Evolutionary conservation across 192 early-diverging fungal genomes (phyloP), one percentile per base, ranked within the genome.

Genomic region (Coemansia sp.): DNA sequence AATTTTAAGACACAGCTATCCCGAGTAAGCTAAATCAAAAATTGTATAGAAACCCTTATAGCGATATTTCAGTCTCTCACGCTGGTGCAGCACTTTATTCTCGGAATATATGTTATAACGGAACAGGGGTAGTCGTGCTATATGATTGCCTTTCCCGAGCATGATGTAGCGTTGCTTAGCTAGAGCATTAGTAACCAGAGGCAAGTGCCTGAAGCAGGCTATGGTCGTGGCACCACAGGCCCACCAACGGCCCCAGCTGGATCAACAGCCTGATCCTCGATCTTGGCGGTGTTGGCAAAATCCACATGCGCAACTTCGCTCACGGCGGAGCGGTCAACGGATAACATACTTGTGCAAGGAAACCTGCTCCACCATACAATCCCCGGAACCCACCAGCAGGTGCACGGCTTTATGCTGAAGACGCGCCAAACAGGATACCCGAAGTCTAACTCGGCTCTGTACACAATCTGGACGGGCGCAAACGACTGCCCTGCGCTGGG

Each of bases 251-350:
- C 1, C 79, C 79, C n/a, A 81, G 75, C 64, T 81, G 79, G 79
- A 61, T 81, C 28, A 73, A 81, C 64, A 75, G 73, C 46, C 73
- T 81, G 23, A 72, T 81, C 28, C 23, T 67, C 39, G 70, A 81
- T 61, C 70, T 81, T 5, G 79, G 79, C 70, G 79, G 78, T 2
- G 49, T 72, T 48, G 66, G 33, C 59, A 72, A 75, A 13, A 52
- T 81, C 66, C 71, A 72, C 40, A 81, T 81, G 79, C 79, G 79
- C 74, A 81, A 81, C 31, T 81, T 81, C 70, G 79, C 79, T 6
- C 79, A 81, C 25, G 79, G 79, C 35, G 73, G 73, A 0, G 79
- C 79, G 15, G n/a, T 66, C 79, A 1, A 56, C 70, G 2, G 79
- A 81, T 49, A 81, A 75, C 33, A 59, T 70, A 0, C 64, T 75